Evolutionary conservation across 257 asterid species (phyloP), one percentile per base, ranked within the genome.

Genomic region (Solanum ossicruentum): DNA sequence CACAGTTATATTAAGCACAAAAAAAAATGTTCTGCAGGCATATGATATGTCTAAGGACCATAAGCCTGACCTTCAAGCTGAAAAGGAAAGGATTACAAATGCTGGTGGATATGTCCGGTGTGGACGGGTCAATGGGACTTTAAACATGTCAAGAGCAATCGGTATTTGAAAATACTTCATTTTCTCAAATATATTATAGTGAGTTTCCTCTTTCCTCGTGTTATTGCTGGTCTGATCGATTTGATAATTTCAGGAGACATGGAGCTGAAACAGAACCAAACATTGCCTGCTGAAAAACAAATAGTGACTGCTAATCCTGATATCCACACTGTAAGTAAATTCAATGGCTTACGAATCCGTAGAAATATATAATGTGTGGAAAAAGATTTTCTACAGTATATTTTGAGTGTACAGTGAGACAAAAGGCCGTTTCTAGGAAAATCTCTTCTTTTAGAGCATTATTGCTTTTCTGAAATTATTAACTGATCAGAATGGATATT

Each of bases 41-140:
- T 86, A 85, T 83, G 93, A 93, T 49, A 86, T 97, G 86, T 95
- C 98, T 75, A 90, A 91, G 85, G 99, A 97, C 90, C 99, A 97
- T 92, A 97, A 97, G 87, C 98, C 99, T 67, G 94, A 97, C 84
- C 93, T 91, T 87, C 89, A 83, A 84, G 84, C 78, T 54, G 99
- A 97, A 90, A 95, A 88, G 72, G 93, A 92, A 79, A 92, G 99
- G 94, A 97, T 97, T 85, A 56, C 89, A 32, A 94, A 91, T 67
- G 99, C 99, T 85, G 98, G 99, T 84, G 99, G 99, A 84, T 97
- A 87, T 85, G 92, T 97, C 84, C 98, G 93, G 71, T 88, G 87
- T 90, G 99, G 99, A 85, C 94, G 98, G 87, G 98, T 97, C 85
- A 97, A 97, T 85, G 99, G 98, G 86, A 93, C 95, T 89, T 92